Percentiles rank a stretch among this genome's conserved stretches.
These are phyloP conservation scores for Isochrysis galbana DNA, from an alignment of 78 protist genomes.

Conservation along the genomic window DNA sequence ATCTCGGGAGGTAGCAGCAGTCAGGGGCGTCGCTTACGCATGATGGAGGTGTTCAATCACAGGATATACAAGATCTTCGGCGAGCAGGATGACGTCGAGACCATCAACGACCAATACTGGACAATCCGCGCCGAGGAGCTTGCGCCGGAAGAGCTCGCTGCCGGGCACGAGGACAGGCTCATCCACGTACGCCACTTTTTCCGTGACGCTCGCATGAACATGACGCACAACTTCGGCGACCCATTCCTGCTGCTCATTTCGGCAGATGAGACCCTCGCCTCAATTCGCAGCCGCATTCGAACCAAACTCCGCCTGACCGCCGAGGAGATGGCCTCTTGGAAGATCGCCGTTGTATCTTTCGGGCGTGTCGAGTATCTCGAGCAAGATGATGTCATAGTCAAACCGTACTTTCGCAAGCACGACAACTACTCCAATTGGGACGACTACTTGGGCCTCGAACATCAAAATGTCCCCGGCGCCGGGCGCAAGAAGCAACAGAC, in stretches of 20 bases:
- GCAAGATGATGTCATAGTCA: neutral
- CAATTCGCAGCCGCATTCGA: neutral
- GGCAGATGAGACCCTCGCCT: neutral
- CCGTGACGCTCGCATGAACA: neutral
- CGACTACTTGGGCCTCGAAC: slow-evolving; percentile 16
- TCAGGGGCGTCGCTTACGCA: neutral
- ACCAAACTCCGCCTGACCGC: neutral
- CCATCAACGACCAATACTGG: slow-evolving; percentile 30
- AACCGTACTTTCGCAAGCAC: neutral
- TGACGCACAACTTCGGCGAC: slow-evolving; percentile 23
- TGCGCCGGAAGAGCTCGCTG: neutral
- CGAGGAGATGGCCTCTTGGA: neutral
- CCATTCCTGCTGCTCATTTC: neutral
- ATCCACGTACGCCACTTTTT: neutral
- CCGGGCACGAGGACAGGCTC: neutral
- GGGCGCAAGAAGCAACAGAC: neutral
- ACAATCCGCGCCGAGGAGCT: slow-evolving; percentile 31
- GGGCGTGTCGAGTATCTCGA: slow-evolving; percentile 1
- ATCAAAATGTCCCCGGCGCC: neutral
- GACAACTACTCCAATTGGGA: slow-evolving; percentile 8
- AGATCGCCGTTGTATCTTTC: neutral
- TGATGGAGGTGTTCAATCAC: slow-evolving; percentile 11
- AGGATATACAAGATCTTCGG: neutral
- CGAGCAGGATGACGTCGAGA: neutral
- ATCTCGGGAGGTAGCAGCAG: neutral